phyloP scores from a whole-genome alignment of 768 basidiomycete species.

The Agaricus sinodeliciosus region DNA sequence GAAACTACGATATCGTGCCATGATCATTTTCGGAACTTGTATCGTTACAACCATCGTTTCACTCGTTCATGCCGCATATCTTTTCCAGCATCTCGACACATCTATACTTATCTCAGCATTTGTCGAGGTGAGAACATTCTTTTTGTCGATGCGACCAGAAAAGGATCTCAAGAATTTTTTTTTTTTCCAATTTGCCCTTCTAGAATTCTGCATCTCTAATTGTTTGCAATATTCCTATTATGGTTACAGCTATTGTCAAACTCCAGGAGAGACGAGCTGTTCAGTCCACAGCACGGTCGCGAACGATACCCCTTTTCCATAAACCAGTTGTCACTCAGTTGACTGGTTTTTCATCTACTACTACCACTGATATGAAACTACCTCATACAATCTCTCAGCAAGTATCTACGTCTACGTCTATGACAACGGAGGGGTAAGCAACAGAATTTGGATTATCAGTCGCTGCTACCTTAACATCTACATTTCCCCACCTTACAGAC shows the following conservation, averaged over 20 bases:
- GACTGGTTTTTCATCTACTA: no score
- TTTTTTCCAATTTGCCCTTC: background rate
- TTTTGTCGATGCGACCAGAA: background rate
- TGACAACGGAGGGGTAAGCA: no score
- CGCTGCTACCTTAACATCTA: no score
- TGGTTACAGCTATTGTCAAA: background rate
- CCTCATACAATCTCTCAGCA: no score
- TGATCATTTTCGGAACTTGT: conserved; percentile 50
- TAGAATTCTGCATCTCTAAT: conserved; percentile 1
- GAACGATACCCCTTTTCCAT: no score
- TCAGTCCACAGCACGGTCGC: no score
- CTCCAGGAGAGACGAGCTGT: background rate
- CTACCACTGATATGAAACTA: no score
- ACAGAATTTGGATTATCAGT: no score
- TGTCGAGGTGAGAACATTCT: conserved; percentile 29
- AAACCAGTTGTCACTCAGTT: no score
- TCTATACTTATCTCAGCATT: conserved; percentile 31
- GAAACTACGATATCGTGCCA: conserved; percentile 30
- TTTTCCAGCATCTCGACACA: conserved; percentile 24
- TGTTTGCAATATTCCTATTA: conserved; percentile 4
- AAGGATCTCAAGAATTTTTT: background rate
- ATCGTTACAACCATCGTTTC: conserved; percentile 40
- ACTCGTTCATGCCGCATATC: conserved; percentile 37
- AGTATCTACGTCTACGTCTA: no score
- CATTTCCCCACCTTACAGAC: no score